phyloP scores from a whole-genome alignment of 768 basidiomycete genomes.

The Boletus rufocinnamomeus region DNA sequence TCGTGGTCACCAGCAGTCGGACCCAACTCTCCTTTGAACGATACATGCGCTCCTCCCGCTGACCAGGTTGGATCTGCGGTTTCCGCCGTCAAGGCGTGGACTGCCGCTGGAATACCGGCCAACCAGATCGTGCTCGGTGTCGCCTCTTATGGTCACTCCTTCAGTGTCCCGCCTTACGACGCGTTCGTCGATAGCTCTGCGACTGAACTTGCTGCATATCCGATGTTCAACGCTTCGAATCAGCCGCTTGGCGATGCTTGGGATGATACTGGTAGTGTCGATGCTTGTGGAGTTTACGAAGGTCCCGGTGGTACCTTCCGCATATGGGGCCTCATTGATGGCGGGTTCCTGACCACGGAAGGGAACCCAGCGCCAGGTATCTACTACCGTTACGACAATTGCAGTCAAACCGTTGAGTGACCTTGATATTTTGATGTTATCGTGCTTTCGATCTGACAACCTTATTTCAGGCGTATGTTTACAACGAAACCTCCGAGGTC shows the following conservation, averaged over 20 bases:
- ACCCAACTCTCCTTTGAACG: conserved; percentile 79
- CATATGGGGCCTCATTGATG: conserved; percentile 61
- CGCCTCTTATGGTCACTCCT: conserved; percentile 82
- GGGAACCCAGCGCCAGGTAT: conserved; percentile 45
- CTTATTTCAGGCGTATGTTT: conserved; percentile 60
- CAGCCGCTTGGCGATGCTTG: conserved; percentile 58
- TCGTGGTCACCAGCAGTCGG: conserved; percentile 58
- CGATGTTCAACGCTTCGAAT: conserved; percentile 46
- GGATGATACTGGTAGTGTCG: conserved; percentile 48
- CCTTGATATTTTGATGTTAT: not conserved
- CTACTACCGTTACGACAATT: conserved; percentile 57
- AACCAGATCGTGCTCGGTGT: conserved; percentile 77
- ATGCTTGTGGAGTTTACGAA: conserved; percentile 54
- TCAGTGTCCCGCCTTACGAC: conserved; percentile 39
- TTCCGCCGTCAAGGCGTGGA: conserved; percentile 74
- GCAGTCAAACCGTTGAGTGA: conserved; percentile 68
- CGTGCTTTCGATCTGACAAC: conserved; percentile 2
- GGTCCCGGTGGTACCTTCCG: conserved; percentile 55
- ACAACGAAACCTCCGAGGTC: conserved; percentile 54
- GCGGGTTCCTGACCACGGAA: conserved; percentile 48
- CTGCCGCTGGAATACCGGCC: conserved; percentile 69
- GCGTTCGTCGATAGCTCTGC: conserved; percentile 40
- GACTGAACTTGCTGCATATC: conserved; percentile 46
- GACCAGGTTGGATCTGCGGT: conserved; percentile 74
- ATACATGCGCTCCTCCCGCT: conserved; percentile 63